These are phyloP conservation scores for Conticribra guillardii DNA, from an alignment of 108 stramenopile species.

Conservation along the genomic window DNA sequence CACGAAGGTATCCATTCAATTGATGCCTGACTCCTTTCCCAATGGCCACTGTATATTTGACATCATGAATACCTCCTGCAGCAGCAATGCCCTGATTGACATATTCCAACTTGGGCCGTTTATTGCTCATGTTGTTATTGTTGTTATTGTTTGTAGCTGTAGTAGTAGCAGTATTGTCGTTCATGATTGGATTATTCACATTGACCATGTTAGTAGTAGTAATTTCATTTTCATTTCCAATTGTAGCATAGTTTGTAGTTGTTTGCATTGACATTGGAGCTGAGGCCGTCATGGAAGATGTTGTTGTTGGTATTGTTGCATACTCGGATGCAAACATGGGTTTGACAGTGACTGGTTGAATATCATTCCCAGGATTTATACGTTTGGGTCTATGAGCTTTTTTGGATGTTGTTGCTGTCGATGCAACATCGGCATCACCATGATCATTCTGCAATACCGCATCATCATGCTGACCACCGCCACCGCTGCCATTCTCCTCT, in stretches of 20 bases:
- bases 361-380: too few relatives aligned
- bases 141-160: background rate
- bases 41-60: constrained; percentile 25
- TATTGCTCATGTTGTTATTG: background rate
- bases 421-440: constrained; percentile 3
- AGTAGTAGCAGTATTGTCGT: background rate
- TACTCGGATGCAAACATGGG: too few relatives aligned
- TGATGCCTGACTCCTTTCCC: constrained; percentile 49
- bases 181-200: background rate
- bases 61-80: background rate
- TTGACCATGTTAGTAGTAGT: background rate
- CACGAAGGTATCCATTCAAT: constrained; percentile 39
- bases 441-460: background rate
- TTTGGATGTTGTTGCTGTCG: too few relatives aligned
- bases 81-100: background rate
- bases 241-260: too few relatives aligned
- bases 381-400: too few relatives aligned
- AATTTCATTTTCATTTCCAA: too few relatives aligned
- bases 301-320: too few relatives aligned
- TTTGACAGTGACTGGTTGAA: too few relatives aligned
- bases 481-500: background rate
- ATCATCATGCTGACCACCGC: background rate
- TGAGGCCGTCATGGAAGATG: too few relatives aligned
- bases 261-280: too few relatives aligned
- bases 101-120: background rate